phyloP scores from a whole-genome alignment of 2,329 filamentous ascomycete genomes.

The Sporothrix dimorphospora region DNA sequence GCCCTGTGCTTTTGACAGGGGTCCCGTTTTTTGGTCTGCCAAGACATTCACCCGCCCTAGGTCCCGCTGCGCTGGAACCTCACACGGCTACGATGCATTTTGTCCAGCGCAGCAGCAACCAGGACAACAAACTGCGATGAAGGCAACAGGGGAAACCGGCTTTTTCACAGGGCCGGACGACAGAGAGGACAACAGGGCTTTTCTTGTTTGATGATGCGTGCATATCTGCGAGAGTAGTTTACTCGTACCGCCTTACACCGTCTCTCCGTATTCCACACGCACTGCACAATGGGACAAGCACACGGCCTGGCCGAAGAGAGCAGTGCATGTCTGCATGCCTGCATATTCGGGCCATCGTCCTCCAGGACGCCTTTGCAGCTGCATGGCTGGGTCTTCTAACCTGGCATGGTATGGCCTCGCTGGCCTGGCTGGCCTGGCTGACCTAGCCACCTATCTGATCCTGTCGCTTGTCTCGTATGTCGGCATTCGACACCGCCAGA shows the following conservation, averaged over 20 bases:
- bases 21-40: constrained; percentile 6
- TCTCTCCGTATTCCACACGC: neutral
- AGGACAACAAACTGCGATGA: neutral
- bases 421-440: neutral
- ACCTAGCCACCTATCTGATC: neutral
- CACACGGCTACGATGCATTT: neutral
- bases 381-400: neutral
- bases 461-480: neutral
- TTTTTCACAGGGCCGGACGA: constrained; percentile 1
- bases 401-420: neutral
- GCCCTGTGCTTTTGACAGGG: constrained; percentile 17
- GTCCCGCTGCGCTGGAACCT: constrained; percentile 28
- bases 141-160: neutral
- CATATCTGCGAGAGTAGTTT: neutral
- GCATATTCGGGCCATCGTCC: neutral
- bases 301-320: constrained; percentile 3
- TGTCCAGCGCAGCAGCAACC: neutral
- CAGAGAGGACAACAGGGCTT: neutral
- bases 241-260: neutral
- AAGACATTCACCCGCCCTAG: constrained; percentile 19
- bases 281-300: neutral
- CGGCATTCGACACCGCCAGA: constrained; percentile 24
- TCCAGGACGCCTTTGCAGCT: neutral
- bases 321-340: neutral
- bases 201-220: neutral